A percentile compares a stretch with the other conserved stretches of the same genome.
phyloP scores from a whole-genome alignment of 805 yeast genomes.

The Monosporozyma yasuniensis region DNA sequence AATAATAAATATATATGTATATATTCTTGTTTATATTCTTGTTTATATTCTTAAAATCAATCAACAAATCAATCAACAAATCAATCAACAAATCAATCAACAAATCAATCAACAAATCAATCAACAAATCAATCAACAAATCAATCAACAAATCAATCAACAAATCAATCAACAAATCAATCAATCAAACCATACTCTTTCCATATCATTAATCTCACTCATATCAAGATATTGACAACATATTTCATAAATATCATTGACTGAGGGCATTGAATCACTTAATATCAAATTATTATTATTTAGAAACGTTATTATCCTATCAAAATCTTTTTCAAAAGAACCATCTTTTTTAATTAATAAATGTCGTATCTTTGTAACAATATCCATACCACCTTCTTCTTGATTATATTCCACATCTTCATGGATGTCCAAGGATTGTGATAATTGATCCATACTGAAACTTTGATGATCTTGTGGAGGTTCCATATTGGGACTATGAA shows the following conservation, averaged over 20 bases:
- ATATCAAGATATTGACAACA: slow-evolving; percentile 20
- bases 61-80: too few species aligned
- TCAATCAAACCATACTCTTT: slow-evolving; percentile 11
- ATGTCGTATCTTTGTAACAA: neutral
- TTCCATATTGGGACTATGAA: neutral
- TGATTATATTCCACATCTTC: neutral
- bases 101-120: neutral
- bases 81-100: neutral
- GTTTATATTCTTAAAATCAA: slow-evolving; percentile 1
- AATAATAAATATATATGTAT: neutral
- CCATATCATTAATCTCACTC: slow-evolving; percentile 21
- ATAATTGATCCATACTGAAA: neutral
- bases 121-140: neutral
- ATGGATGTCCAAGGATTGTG: neutral
- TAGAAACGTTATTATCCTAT: neutral
- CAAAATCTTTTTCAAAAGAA: neutral
- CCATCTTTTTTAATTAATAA: neutral
- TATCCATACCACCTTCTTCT: neutral
- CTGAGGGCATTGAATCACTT: slow-evolving; percentile 6
- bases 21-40: neutral
- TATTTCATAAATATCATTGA: slow-evolving; percentile 19
- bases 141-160: neutral
- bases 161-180: neutral
- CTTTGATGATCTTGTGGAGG: neutral
- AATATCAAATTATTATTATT: neutral